Evolutionary conservation across 768 basidiomycete genomes (phyloP).

Genomic region (Lactarius vividus): DNA sequence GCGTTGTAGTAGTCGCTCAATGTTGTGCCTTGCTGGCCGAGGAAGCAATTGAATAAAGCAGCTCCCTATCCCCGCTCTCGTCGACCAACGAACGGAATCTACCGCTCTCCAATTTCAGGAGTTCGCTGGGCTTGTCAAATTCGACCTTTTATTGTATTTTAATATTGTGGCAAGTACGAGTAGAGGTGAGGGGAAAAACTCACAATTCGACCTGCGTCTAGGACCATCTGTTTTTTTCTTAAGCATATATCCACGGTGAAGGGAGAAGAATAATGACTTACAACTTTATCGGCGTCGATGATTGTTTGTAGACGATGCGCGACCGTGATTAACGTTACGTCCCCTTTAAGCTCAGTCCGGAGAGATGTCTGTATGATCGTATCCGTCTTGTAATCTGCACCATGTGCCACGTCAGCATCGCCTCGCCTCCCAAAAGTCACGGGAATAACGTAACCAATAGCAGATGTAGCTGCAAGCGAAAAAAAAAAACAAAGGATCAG

Average conservation of each 20-base stretch:
- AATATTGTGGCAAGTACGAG: neutral
- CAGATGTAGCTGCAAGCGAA: constrained; percentile 40
- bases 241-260: neutral
- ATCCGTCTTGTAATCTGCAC: constrained; percentile 55
- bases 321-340: constrained; percentile 53
- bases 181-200: constrained; percentile 17
- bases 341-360: constrained; percentile 42
- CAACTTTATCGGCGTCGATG: constrained; percentile 60
- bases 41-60: constrained; percentile 33
- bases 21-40: too few species aligned
- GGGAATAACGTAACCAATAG: constrained; percentile 36
- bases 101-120: constrained; percentile 40
- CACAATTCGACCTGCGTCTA: constrained; percentile 42
- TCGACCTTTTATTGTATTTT: constrained; percentile 36
- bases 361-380: constrained; percentile 55
- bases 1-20: too few species aligned
- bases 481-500: neutral
- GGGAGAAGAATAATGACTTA: constrained; percentile 29
- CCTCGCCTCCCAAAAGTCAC: too few species aligned
- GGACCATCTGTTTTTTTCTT: constrained; percentile 38
- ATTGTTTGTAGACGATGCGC: constrained; percentile 60
- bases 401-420: too few species aligned
- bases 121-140: constrained; percentile 45
- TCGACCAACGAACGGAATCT: constrained; percentile 39
- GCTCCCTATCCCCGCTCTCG: constrained; percentile 39